Conservation (phyloP, 2,329 filamentous ascomycete genomes). For the Tolypocladium album region DNA sequence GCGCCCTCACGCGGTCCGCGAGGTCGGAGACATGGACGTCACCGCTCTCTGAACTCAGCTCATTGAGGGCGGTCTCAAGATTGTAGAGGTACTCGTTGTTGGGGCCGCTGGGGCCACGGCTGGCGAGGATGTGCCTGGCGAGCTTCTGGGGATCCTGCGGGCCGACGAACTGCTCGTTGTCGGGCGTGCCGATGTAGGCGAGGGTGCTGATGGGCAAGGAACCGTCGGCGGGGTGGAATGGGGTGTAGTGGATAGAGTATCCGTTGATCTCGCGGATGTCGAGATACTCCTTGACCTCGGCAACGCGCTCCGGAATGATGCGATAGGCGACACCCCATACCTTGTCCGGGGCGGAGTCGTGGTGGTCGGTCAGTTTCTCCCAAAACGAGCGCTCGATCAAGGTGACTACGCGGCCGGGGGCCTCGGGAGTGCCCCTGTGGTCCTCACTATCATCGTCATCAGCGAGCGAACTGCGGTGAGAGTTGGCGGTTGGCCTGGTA, state of each 20-base stretch:
- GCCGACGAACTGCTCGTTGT: slow-evolving; percentile 85
- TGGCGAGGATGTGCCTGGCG: slow-evolving; percentile 69
- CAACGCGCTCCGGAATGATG: slow-evolving; percentile 59
- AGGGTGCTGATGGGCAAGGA: slow-evolving; percentile 41
- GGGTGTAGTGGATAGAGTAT: slow-evolving; percentile 85
- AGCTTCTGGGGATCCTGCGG: slow-evolving; percentile 68
- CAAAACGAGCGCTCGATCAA: slow-evolving; percentile 79
- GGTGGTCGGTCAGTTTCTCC: slow-evolving; percentile 62
- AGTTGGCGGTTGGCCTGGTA: background rate
- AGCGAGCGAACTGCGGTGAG: background rate
- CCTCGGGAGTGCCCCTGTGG: slow-evolving; percentile 81
- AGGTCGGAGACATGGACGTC: slow-evolving; percentile 82
- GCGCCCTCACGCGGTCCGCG: slow-evolving; percentile 55
- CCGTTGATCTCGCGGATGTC: slow-evolving; percentile 97
- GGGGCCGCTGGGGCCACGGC: slow-evolving; percentile 72
- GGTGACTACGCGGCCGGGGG: slow-evolving; percentile 85
- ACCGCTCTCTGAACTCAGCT: slow-evolving; percentile 62
- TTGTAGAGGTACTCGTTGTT: slow-evolving; percentile 84
- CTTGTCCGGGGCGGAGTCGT: slow-evolving; percentile 47
- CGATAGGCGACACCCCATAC: slow-evolving; percentile 95
- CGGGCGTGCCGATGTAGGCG: slow-evolving; percentile 89
- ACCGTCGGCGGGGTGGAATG: slow-evolving; percentile 51
- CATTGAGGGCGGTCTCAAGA: slow-evolving; percentile 64
- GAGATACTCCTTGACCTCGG: slow-evolving; percentile 78
- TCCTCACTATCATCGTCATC: slow-evolving; percentile 55